Evolutionary conservation across 305 asterid species (phyloP), one percentile per base, ranked within the genome.

Genomic region (Solanum hybrid): DNA sequence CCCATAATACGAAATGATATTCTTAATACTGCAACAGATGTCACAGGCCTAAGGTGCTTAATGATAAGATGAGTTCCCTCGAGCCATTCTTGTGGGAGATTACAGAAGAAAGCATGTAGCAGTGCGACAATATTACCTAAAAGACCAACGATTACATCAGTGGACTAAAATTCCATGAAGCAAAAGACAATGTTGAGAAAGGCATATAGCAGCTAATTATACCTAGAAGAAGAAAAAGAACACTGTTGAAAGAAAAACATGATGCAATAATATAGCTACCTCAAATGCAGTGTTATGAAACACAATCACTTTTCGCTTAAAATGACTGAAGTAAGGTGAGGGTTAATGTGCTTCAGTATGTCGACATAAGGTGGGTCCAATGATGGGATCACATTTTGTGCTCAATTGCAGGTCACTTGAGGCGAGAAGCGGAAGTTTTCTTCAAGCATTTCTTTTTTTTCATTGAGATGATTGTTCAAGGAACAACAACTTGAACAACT

Each of bases 81-180:
- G 31, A 97, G 94, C 99, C 99, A 97, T 93, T 97, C 99, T 86
- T 94, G 92, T 9, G 99, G 99, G 87, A 97, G 98, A 91, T 97
- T 97, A 90, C 96, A 91, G 94, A 96, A 96, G 97, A 96, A 96
- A 89, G 98, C 90, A 88, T 96, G 99, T 29, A 97, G 93, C 93
- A 97, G 90, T 37, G 99, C 99, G 93, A 97, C 99, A 87, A 95
- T 95, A 91, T 97, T 96, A 92, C 99, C 99, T 97, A 87, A 42
- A 40, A 42, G 85, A 46, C 69, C 78, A 88, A 90, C 42, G 60
- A 78, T 34, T 27, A 26, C 31, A 16, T 46, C 35, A 88, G 71
- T 29, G 85, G n/a, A 31, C 56, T 17, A 29, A 42, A 34, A 84
- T 51, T 84, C 7, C 75, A 51, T 10, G 26, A 17, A 31, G 17